Percentiles rank a stretch among this genome's conserved stretches.
These are phyloP conservation scores for Hirsutella thompsonii DNA, from an alignment of 2,329 filamentous ascomycete species.

Conservation along the genomic window DNA sequence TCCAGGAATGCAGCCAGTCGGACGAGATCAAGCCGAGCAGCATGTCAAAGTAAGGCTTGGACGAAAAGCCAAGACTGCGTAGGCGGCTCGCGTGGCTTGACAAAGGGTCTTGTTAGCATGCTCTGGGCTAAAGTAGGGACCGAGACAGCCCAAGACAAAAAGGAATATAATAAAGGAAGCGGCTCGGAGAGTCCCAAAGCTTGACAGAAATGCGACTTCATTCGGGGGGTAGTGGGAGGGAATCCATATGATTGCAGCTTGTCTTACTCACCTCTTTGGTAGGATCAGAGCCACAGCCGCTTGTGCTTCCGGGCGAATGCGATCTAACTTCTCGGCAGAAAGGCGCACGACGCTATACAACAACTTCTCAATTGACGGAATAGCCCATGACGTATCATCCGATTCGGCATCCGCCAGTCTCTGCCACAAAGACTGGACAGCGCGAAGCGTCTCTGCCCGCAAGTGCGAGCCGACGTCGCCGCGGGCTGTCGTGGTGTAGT, in stretches of 20 bases:
- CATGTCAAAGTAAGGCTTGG: slow-evolving; percentile 42
- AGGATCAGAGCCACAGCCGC: slow-evolving; percentile 33
- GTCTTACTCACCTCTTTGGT: slow-evolving; percentile 27
- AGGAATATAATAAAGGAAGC: not conserved
- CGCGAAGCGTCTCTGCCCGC: slow-evolving; percentile 66
- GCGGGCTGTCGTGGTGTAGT: slow-evolving; percentile 81
- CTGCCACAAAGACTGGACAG: slow-evolving; percentile 51
- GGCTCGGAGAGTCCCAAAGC: not conserved
- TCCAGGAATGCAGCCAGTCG: slow-evolving; percentile 21
- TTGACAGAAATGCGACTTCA: too few species aligned
- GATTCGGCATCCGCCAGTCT: slow-evolving; percentile 13
- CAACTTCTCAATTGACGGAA: slow-evolving; percentile 22
- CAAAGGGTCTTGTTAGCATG: not conserved
- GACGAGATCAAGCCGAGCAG: slow-evolving; percentile 34
- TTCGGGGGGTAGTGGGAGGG: not conserved
- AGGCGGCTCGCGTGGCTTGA: slow-evolving; percentile 23
- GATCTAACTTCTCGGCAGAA: slow-evolving; percentile 80
- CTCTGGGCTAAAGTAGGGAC: not conserved
- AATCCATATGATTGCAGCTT: not conserved
- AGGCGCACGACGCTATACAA: slow-evolving; percentile 49
- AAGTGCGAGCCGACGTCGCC: slow-evolving; percentile 87
- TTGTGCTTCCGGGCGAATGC: slow-evolving; percentile 60
- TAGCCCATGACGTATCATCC: slow-evolving; percentile 11
- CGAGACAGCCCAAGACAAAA: not conserved
- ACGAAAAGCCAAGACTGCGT: slow-evolving; percentile 37